Base-by-base conservation (phyloP, 345 rosid species). In the Aquilaria sinensis region DNA sequence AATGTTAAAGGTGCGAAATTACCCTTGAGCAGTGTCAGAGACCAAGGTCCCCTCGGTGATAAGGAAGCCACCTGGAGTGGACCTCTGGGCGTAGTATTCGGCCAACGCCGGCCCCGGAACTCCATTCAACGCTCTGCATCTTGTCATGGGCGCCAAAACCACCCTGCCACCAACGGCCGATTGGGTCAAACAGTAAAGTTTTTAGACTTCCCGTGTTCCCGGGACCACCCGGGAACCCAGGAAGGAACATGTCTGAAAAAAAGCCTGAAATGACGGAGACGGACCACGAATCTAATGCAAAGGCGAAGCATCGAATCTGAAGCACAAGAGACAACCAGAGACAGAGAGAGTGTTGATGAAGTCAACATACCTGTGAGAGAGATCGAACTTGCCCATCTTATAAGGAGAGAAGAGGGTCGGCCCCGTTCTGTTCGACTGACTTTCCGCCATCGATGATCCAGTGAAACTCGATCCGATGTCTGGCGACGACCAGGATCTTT, bases 81-180 rank as follows among this genome's bases (percentile, higher is more conserved):
- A 67, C 58, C 99, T 80, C 83, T 90, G 98, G 3, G 86, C 15
- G 46, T 93, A 90, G 73, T 90, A 93, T 67, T 85, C 87, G 4
- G 78, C 86, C 66, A 86, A 70, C 13, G 83, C 97, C 32, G 83
- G 74, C 71, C 73, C 60, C 5, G 97, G 96, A 53, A 88, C 69
- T 56, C 88, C 87, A 53, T 78, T 67, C 74, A 88, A 61, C 43
- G 98, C 96, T 67, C 98, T 83, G 80, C 97, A 88, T 67, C 98
- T 77, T 9, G 92, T 86, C 96, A 92, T 61, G 8, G 97, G 98
- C 50, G 96, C 97, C 14, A 90, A 80, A 75, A 90, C 96, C 68
- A 93, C 77, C 82, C 98, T 93, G 78, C 57, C 53, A 52, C 55
- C 45, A 47, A 54, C 60, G 48, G 56, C 12, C 53, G 63, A 56